These are phyloP conservation scores for Phytophthora sansomeana DNA, from an alignment of 352 stramenopile genomes.

Conservation along the genomic window DNA sequence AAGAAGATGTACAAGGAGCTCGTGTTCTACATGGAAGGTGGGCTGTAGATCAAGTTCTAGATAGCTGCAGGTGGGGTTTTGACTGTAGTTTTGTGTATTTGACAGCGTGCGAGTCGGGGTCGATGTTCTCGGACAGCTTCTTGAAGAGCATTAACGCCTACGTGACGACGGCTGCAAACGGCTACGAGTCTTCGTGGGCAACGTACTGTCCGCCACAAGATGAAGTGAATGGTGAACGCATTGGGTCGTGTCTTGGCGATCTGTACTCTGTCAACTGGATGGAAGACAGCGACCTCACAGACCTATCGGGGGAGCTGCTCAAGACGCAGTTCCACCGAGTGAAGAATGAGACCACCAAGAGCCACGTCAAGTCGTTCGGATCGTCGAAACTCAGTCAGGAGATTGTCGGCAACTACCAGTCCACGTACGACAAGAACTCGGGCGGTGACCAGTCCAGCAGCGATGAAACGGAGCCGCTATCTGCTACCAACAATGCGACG, in stretches of 20 bases:
- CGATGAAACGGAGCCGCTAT: conserved; percentile 1
- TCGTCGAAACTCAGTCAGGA: conserved; percentile 63
- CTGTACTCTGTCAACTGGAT: conserved; percentile 94
- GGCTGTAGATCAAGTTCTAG: background rate
- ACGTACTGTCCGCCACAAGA: conserved; percentile 90
- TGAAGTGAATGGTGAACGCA: conserved; percentile 66
- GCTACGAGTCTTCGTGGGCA: conserved; percentile 88
- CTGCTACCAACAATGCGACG: background rate
- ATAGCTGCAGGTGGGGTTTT: background rate
- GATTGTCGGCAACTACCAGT: conserved; percentile 88
- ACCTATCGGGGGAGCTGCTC: conserved; percentile 84
- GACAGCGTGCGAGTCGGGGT: conserved; percentile 89
- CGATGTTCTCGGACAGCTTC: conserved; percentile 89
- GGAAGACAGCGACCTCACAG: conserved; percentile 89
- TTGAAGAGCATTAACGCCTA: conserved; percentile 87
- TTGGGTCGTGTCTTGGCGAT: conserved; percentile 89
- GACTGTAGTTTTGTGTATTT: background rate
- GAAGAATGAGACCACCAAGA: conserved; percentile 80
- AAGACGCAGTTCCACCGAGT: conserved; percentile 76
- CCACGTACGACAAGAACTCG: conserved; percentile 66
- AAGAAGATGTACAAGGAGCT: conserved; percentile 92
- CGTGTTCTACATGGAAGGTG: conserved; percentile 91
- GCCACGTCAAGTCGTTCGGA: conserved; percentile 85
- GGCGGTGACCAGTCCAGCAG: conserved; percentile 32
- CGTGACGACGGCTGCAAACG: conserved; percentile 91